Evolutionary conservation across 495 filamentous ascomycete species (phyloP).

Genomic region (Penicillium ucsense): DNA sequence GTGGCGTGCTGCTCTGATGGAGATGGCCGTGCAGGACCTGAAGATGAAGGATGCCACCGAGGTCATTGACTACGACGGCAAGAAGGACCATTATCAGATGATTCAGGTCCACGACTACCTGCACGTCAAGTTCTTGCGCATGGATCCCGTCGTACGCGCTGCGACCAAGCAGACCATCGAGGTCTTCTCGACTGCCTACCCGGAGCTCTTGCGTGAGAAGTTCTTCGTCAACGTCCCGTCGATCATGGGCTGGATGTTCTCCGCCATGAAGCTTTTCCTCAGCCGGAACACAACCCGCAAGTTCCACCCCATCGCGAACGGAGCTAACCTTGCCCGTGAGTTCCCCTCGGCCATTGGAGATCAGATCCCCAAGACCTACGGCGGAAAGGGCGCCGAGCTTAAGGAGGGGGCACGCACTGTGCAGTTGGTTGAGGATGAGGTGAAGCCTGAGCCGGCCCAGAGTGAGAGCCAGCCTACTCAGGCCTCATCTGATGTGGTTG

Average conservation of each 20-base stretch:
- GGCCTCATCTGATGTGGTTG: conserved; percentile 1
- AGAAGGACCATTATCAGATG: conserved; percentile 71
- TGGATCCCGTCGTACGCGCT: conserved; percentile 56
- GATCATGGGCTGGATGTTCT: conserved; percentile 82
- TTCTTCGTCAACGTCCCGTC: conserved; percentile 87
- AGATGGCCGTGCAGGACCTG: conserved; percentile 62
- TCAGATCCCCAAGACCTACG: conserved; percentile 56
- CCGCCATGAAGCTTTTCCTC: conserved; percentile 68
- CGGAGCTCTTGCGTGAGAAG: conserved; percentile 78
- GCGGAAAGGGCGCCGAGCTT: conserved; percentile 49
- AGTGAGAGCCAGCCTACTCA: conserved; percentile 16
- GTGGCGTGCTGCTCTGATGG: conserved; percentile 84
- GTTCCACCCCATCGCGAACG: conserved; percentile 73
- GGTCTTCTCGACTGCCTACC: conserved; percentile 68
- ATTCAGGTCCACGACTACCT: conserved; percentile 88
- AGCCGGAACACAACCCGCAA: conserved; percentile 74
- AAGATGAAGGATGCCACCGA: conserved; percentile 52
- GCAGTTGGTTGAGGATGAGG: conserved; percentile 14
- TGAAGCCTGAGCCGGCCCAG: conserved; percentile 7
- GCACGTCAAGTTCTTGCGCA: conserved; percentile 68
- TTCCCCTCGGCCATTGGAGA: conserved; percentile 47
- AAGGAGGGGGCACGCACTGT: conserved; percentile 21
- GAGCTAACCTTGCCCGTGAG: conserved; percentile 55
- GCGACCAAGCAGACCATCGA: conserved; percentile 71
- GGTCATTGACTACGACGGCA: conserved; percentile 61